These are phyloP conservation scores for Heliocybe sulcata DNA, from an alignment of 1,284 basidiomycete species.

Conservation along the genomic window DNA sequence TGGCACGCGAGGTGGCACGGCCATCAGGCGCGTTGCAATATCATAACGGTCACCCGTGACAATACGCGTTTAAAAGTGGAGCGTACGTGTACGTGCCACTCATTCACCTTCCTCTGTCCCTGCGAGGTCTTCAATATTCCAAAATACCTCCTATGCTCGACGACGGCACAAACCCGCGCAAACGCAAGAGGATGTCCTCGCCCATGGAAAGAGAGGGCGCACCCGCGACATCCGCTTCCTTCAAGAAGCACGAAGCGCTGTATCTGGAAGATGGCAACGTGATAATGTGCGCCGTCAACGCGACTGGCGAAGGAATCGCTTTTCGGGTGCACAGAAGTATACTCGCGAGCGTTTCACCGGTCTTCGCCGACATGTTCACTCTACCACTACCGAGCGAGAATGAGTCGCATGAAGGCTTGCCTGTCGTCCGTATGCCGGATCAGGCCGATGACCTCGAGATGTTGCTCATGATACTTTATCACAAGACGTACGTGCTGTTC, in stretches of 20 bases:
- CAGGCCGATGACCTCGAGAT: slow-evolving; percentile 5
- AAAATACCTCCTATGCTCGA: no score
- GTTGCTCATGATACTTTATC: slow-evolving; percentile 7
- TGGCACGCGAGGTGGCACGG: no score
- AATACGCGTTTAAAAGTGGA: no score
- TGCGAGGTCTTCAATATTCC: no score
- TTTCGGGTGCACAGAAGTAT: slow-evolving; percentile 9
- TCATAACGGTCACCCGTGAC: no score
- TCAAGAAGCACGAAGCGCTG: not conserved
- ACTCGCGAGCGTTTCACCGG: slow-evolving; percentile 5
- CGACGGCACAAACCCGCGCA: no score
- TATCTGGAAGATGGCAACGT: slow-evolving; percentile 9
- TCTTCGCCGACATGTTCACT: slow-evolving; percentile 7
- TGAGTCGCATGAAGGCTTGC: slow-evolving; percentile 4
- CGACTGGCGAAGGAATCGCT: not conserved
- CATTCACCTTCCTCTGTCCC: no score
- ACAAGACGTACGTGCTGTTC: slow-evolving; percentile 4
- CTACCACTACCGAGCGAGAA: not conserved
- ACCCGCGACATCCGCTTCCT: no score
- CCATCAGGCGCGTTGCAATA: no score
- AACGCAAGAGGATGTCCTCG: no score
- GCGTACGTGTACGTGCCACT: no score
- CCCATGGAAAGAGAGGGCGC: no score
- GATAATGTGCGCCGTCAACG: not conserved
- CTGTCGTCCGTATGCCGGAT: slow-evolving; percentile 6